Evolutionary conservation across 2,329 filamentous ascomycete genomes (phyloP).

Genomic region (Dothistroma pini): DNA sequence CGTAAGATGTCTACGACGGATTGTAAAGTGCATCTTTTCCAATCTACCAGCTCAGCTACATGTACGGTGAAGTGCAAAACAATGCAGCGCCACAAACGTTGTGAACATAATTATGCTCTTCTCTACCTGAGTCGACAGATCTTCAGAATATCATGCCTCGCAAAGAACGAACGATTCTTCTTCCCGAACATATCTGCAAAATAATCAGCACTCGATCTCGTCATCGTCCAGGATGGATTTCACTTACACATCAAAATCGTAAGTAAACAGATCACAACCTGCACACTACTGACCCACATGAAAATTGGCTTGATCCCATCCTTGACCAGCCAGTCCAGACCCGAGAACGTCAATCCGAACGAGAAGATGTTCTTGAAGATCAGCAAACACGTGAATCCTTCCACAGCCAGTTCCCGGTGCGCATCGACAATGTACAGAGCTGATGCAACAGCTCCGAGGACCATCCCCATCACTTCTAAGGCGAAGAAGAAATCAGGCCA

Average conservation of each 20-base stretch:
- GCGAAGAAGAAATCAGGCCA: conserved; percentile 79
- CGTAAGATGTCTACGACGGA: too few species aligned
- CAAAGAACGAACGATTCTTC: conserved; percentile 68
- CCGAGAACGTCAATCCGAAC: conserved; percentile 78
- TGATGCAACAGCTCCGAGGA: conserved; percentile 80
- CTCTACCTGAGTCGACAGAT: conserved; percentile 7
- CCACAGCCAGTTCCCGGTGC: conserved; percentile 79
- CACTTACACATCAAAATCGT: conserved; percentile 76
- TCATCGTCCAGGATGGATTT: background rate
- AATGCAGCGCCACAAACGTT: background rate
- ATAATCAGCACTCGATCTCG: background rate
- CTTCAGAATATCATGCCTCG: conserved; percentile 66
- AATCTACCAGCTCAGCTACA: too few species aligned
- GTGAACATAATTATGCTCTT: background rate
- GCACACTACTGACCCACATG: conserved; percentile 68
- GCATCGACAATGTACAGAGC: conserved; percentile 90
- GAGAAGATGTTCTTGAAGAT: conserved; percentile 96
- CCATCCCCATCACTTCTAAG: conserved; percentile 83
- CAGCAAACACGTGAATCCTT: conserved; percentile 84
- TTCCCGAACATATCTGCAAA: conserved; percentile 71
- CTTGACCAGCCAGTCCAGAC: conserved; percentile 74
- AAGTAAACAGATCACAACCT: conserved; percentile 70
- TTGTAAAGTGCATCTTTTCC: too few species aligned
- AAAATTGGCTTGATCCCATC: conserved; percentile 63
- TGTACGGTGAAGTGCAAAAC: background rate